Conservation (phyloP, 495 filamentous ascomycete genomes). For the Talaromyces wortmannii region DNA sequence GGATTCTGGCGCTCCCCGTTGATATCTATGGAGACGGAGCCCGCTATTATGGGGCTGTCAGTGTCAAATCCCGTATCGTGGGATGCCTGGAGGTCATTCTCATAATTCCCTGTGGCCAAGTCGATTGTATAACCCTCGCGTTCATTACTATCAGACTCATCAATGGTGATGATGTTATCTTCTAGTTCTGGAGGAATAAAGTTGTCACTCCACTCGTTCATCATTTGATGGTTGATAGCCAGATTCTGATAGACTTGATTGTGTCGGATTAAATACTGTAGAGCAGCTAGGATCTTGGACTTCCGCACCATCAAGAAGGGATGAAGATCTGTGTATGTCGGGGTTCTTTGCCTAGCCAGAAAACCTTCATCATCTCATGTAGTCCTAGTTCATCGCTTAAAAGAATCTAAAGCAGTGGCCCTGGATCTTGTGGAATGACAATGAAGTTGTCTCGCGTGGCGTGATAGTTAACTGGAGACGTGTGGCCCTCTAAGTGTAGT, state of each 20-base stretch:
- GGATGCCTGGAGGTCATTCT: conserved; percentile 7
- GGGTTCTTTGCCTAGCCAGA: not conserved
- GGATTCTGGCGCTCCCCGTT: conserved; percentile 11
- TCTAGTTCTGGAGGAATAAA: not conserved
- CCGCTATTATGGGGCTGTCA: not conserved
- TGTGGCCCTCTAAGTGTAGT: not conserved
- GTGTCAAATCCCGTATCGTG: not conserved
- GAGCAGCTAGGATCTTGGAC: conserved; percentile 4
- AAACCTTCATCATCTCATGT: not conserved
- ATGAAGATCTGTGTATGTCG: not conserved
- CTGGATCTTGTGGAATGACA: conserved; percentile 7
- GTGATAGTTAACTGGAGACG: not conserved
- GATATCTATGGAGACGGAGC: conserved; percentile 7
- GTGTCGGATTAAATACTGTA: conserved; percentile 6
- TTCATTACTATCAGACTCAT: not conserved
- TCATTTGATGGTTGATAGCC: not conserved
- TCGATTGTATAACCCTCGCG: conserved; percentile 6
- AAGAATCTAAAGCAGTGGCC: conserved; percentile 8
- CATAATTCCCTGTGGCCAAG: not conserved
- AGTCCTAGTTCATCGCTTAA: conserved; percentile 2
- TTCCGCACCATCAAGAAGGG: conserved; percentile 5
- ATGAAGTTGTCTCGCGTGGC: conserved; percentile 9
- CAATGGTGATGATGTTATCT: not conserved
- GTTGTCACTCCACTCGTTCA: not conserved
- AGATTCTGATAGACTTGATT: conserved; percentile 6